phyloP scores from a whole-genome alignment of 495 filamentous ascomycete species.

The Pyrenula aspistea region DNA sequence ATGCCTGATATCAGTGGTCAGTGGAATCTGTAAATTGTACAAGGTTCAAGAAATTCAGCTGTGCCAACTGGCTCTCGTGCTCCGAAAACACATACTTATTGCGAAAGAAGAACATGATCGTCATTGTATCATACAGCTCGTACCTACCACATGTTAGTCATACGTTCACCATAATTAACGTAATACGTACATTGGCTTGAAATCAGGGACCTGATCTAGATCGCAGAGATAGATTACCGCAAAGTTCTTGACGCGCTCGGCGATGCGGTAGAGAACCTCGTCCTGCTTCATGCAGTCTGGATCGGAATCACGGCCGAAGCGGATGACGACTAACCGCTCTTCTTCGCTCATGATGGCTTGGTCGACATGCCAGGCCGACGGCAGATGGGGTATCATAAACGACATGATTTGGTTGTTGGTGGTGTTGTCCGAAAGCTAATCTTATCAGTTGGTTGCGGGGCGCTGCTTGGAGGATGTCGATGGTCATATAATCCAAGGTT shows the following conservation, averaged over 20 bases:
- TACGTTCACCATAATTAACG: too few species aligned
- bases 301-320: constrained; percentile 75
- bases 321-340: constrained; percentile 90
- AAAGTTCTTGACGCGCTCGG: constrained; percentile 81
- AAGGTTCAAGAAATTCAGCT: too few species aligned
- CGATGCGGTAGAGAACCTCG: constrained; percentile 77
- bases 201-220: constrained; percentile 88
- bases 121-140: constrained; percentile 61
- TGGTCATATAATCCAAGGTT: too few species aligned
- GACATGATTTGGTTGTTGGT: too few species aligned
- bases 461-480: too few species aligned
- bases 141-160: too few species aligned
- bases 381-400: constrained; percentile 88
- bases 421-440: too few species aligned
- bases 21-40: too few species aligned
- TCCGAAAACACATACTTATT: constrained; percentile 81
- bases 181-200: constrained; percentile 94
- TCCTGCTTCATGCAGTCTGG: constrained; percentile 83
- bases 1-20: constrained; percentile 41
- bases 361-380: constrained; percentile 92
- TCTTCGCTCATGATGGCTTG: constrained; percentile 89
- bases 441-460: too few species aligned
- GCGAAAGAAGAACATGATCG: constrained; percentile 87
- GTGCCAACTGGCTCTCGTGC: too few species aligned
- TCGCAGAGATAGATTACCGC: constrained; percentile 96